Evolutionary conservation across 2,329 filamentous ascomycete genomes (phyloP).

Genomic region (Diaporthe sp.): DNA sequence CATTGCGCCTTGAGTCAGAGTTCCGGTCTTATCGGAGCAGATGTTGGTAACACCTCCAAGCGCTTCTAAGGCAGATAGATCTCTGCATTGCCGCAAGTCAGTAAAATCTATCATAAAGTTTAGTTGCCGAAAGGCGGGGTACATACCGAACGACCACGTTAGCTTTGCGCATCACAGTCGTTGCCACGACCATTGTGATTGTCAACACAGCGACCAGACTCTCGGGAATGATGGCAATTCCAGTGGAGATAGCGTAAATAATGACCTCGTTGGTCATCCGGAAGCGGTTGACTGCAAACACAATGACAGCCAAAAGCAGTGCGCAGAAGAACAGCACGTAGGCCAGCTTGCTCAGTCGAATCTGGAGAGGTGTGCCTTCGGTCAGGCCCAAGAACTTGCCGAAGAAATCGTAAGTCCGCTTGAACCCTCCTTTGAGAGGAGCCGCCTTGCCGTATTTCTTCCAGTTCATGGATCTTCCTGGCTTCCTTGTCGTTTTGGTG

Average conservation of each 20-base stretch:
- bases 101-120: background rate
- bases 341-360: slow-evolving; percentile 86
- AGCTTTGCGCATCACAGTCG: slow-evolving; percentile 71
- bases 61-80: slow-evolving; percentile 75
- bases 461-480: slow-evolving; percentile 55
- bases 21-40: slow-evolving; percentile 80
- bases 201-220: slow-evolving; percentile 77
- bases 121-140: background rate
- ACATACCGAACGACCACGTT: slow-evolving; percentile 71
- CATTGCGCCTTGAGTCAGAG: slow-evolving; percentile 76
- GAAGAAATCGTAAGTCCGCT: slow-evolving; percentile 51
- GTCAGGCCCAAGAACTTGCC: slow-evolving; percentile 65
- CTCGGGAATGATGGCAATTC: slow-evolving; percentile 73
- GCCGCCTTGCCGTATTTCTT: slow-evolving; percentile 52
- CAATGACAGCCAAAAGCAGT: slow-evolving; percentile 68
- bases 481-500: slow-evolving; percentile 60
- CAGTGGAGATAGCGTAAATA: slow-evolving; percentile 70
- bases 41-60: slow-evolving; percentile 78
- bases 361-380: slow-evolving; percentile 85
- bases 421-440: slow-evolving; percentile 52
- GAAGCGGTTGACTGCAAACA: slow-evolving; percentile 69
- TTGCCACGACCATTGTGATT: slow-evolving; percentile 76
- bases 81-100: slow-evolving; percentile 43
- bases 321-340: slow-evolving; percentile 82
- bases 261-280: slow-evolving; percentile 65